Evolutionary conservation across 805 yeast species (phyloP).

Genomic region (Metschnikowia hibisci): DNA sequence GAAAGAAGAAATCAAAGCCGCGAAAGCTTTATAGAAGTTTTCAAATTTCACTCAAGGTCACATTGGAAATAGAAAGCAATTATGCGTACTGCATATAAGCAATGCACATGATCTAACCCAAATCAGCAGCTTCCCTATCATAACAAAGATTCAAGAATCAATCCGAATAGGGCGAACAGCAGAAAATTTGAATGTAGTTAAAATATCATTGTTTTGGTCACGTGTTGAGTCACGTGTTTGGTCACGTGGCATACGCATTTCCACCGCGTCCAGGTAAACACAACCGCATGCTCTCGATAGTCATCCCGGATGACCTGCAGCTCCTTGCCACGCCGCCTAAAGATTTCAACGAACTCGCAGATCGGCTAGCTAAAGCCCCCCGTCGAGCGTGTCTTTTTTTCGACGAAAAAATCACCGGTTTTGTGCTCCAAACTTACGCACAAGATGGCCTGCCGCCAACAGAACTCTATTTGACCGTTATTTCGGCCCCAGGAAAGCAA

Average conservation of each 20-base stretch:
- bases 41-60: too few species aligned
- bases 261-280: not conserved
- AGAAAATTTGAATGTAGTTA: too few species aligned
- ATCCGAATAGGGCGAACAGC: too few species aligned
- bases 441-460: conserved; percentile 3
- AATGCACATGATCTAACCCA: too few species aligned
- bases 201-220: too few species aligned
- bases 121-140: too few species aligned
- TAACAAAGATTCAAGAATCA: too few species aligned
- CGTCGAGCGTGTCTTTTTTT: conserved; percentile 20
- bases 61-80: too few species aligned
- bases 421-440: conserved; percentile 19
- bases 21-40: too few species aligned
- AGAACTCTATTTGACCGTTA: conserved; percentile 6
- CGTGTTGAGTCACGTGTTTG: not conserved
- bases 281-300: conserved; percentile 7
- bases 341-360: not conserved
- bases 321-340: not conserved
- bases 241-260: not conserved
- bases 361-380: not conserved
- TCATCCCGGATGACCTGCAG: conserved; percentile 11
- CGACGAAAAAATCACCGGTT: conserved; percentile 31
- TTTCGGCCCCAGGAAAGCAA: not conserved
- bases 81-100: too few species aligned
- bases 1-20: too few species aligned